Conservation (phyloP, 2,329 filamentous ascomycete genomes). For the Harringtonia aguacate region DNA sequence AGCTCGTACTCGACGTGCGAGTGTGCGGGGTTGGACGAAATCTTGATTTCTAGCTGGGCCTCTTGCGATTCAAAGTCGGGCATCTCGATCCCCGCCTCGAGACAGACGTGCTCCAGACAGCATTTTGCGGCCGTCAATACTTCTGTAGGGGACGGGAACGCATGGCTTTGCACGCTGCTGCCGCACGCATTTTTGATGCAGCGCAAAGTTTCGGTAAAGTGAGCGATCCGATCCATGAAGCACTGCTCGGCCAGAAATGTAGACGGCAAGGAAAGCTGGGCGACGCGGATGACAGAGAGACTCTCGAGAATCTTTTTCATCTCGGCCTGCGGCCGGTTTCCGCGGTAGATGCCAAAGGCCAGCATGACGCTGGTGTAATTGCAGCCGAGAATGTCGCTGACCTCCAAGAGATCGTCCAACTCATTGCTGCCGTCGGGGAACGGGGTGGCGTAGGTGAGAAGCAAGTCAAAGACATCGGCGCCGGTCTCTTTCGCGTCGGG, state of each 20-base stretch:
- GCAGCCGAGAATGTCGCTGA: background rate
- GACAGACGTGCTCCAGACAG: too few species aligned
- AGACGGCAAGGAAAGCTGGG: background rate
- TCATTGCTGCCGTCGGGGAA: background rate
- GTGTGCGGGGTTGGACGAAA: too few species aligned
- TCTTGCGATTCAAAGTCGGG: too few species aligned
- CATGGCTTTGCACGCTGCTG: too few species aligned
- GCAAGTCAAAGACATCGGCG: background rate
- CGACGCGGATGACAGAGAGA: background rate
- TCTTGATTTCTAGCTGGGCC: too few species aligned
- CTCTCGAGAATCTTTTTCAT: background rate
- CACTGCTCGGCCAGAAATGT: background rate
- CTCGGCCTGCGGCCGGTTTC: background rate
- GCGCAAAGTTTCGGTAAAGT: background rate
- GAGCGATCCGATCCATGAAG: background rate
- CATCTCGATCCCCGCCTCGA: too few species aligned
- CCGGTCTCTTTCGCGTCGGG: background rate
- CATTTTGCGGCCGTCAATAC: too few species aligned
- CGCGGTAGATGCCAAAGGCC: background rate
- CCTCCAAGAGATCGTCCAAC: background rate
- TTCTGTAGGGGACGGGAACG: too few species aligned
- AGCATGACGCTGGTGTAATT: background rate
- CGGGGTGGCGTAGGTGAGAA: background rate
- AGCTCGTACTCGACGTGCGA: too few species aligned
- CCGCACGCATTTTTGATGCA: too few species aligned